These are phyloP conservation scores for Torulaspora globosa DNA, from an alignment of 1,139 yeast genomes.

Conservation along the genomic window DNA sequence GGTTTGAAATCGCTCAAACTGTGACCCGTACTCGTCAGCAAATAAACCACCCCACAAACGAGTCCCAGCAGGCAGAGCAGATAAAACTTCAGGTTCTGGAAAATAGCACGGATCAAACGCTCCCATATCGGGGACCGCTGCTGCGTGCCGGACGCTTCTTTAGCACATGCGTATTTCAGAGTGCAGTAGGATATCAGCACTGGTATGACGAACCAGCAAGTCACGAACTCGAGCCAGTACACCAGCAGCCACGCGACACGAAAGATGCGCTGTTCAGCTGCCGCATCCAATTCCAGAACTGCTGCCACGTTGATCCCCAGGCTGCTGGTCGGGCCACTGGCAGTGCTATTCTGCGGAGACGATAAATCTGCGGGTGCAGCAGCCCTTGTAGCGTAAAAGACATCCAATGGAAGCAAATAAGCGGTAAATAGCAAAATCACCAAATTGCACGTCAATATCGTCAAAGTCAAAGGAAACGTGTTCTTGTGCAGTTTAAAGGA, in stretches of 20 bases:
- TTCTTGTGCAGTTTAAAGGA: constrained; percentile 31
- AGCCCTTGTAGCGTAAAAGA: constrained; percentile 23
- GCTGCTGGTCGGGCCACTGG: background rate
- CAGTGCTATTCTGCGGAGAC: constrained; percentile 2
- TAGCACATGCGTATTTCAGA: constrained; percentile 26
- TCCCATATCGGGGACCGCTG: constrained; percentile 12
- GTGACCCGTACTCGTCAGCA: constrained; percentile 28
- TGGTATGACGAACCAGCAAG: constrained; percentile 36
- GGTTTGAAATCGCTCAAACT: constrained; percentile 31
- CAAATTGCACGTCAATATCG: constrained; percentile 27
- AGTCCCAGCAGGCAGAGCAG: constrained; percentile 26
- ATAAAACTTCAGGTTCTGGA: constrained; percentile 33
- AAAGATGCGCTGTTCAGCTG: constrained; percentile 6
- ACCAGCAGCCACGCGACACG: constrained; percentile 27
- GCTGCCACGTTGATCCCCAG: background rate
- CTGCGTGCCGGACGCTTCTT: constrained; percentile 1
- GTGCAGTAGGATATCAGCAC: constrained; percentile 33
- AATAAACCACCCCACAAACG: constrained; percentile 26
- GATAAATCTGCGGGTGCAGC: constrained; percentile 1
- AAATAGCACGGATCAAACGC: constrained; percentile 25
- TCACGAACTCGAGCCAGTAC: constrained; percentile 33
- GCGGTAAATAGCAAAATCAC: constrained; percentile 28
- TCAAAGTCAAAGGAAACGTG: constrained; percentile 25
- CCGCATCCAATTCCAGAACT: background rate
- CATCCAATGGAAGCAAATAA: constrained; percentile 32